Evolutionary conservation across 139 green algal genomes (phyloP), one percentile per base, ranked within the genome.

Genomic region (Klebsormidium nitens): DNA sequence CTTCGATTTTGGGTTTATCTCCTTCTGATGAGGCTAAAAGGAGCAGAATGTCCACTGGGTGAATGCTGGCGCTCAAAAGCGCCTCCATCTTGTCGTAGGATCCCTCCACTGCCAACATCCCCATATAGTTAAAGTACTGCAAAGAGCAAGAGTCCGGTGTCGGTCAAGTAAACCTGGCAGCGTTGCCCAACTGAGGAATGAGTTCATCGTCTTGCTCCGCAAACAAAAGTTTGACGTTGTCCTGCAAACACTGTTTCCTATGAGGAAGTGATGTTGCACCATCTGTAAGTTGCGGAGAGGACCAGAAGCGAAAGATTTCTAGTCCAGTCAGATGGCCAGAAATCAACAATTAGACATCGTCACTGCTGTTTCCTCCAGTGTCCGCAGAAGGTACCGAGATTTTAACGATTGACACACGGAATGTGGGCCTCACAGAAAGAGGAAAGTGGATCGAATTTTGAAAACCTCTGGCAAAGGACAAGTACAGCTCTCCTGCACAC

Each of bases 121-220:
- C 92, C 85, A 94, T 97, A 83, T 97, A 97, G 82, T 96, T 97
- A 79, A 97, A 97, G 79, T 97, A 97, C 39, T 96, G 71, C 29
- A 32, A 14, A 57, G 17, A n/a, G 14, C 44, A 52, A 17, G 44
- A 52, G 44, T 17, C 44, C 44, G 44, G 14, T 52, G 44, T 17
- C 14, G 17, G 14, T 14, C 14, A 17, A 14, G 44, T 17, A 52
- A 17, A 52, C 14, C 44, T 17, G 44, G 14, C 17, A 17, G 44
- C 44, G 14, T 17, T 14, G 44, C 44, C 14, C 14, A 14, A 52
- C 14, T 52, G 44, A 52, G 44, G 44, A 17, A n/a, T n/a, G n/a
- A n/a, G n/a, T n/a, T n/a, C n/a, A n/a, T n/a, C n/a, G n/a, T n/a
- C n/a, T n/a, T n/a, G n/a, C n/a, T n/a, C n/a, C n/a, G n/a, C n/a